Evolutionary conservation across 176 grass and related monocot genomes (phyloP), one percentile per base, ranked within the genome.

Genomic region (Oryza australiensis): DNA sequence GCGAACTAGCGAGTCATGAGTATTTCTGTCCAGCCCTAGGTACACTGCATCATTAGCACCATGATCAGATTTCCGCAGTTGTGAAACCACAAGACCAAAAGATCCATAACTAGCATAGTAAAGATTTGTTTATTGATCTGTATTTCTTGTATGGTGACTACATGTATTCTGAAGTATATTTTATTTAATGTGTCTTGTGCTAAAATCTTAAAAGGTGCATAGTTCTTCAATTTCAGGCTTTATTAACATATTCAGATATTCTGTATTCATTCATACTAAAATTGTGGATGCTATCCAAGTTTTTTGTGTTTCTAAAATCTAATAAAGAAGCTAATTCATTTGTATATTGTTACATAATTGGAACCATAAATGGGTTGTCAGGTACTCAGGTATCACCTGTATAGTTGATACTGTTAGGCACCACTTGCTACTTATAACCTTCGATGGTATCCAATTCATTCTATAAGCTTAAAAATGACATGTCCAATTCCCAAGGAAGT

Each of bases 101-200:
- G 13, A 46, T 82, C 64, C 9, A 48, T 51, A 66, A 12, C n/a
- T 74, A 28, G 20, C 48, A 33, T 45, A 45, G 3, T 35, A 12
- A 57, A 9, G 8, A 33, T 74, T 48, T 65, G 9, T 65, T 83
- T 83, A 7, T 74, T 83, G 70, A 74, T 74, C 28, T 66, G 26
- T 82, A 32, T 82, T 65, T 64, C 8, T 49, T 53, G 48, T 20
- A 20, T 73, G 57, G 64, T 48, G 27, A 65, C 64, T 82, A 13
- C 22, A 43, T 49, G 13, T 34, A 35, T 27, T 49, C 12, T 46
- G 57, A 48, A 49, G 13, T 49, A 66, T 49, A 20, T 26, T 65
- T 46, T 35, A 49, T 72, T 73, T 48, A 34, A 63, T 18, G 20
- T 73, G 14, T 81, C 26, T 42, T 62, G 67, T 81, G n/a, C n/a